Evolutionary conservation across 495 filamentous ascomycete species (phyloP), one percentile per base, ranked within the genome.

Genomic region (Jackrogersella multiformis): DNA sequence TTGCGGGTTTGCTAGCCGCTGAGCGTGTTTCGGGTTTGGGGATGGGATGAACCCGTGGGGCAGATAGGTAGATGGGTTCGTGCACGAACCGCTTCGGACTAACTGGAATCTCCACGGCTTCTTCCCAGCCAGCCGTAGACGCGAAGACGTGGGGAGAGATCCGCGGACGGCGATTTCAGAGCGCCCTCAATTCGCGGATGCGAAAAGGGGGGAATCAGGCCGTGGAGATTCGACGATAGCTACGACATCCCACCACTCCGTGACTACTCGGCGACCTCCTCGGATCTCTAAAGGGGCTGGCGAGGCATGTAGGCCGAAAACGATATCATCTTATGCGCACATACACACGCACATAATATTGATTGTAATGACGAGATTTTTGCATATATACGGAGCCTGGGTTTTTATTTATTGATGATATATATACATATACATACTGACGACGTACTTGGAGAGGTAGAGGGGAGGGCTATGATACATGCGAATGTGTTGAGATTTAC

Each of bases 391-490:
- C 21, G 42, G 8, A 26, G 9, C 26, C 21, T 46, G 42, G 42
- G 42, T 46, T 46, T 21, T 53, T 36, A 20, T 35, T 36, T 53
- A 36, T 36, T 53, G 8, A 13, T 53, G 28, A 4, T 36, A 46
- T 21, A 20, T 35, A 35, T 45, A 23, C 21, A 4, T 30, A 21
- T 34, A 21, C 21, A 38, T n/a, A 36, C 36, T 36, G 32, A 9
- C 46, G 24, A 51, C 28, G 26, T 49, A 32, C 5, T 3, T 34
- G 20, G 35, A 12, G 44, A 32, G 46, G 8, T 13, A 18, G 13
- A 53, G 49, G 39, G n/a, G 36, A 18, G 18, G 39, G 35, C 48
- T n/a, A 66, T 42, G 63, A 61, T 30, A 56, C 41, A 60, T 48
- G 49, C 56, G 41, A 49, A 38, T 51, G 55, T 41, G 38, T 39